A percentile compares a stretch with the other conserved stretches of the same genome.
phyloP scores from a whole-genome alignment of 148 eudicot genomes.

The Heliamphora exappendiculata region DNA sequence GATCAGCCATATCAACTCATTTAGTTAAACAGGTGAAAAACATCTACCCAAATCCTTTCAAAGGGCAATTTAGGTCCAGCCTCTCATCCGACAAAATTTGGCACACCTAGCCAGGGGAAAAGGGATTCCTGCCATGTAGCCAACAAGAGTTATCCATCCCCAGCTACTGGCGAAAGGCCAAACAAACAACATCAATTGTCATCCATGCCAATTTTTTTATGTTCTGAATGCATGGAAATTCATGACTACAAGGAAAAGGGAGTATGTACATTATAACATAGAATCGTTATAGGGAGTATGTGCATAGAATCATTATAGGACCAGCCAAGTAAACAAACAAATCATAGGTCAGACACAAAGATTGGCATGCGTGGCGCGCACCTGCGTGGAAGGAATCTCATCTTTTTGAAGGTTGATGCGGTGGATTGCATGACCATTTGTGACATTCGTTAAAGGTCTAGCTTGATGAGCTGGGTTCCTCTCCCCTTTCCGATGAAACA shows the following conservation, averaged over 20 bases:
- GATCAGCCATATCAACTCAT: neutral
- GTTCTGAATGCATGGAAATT: neutral
- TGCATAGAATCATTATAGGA: neutral
- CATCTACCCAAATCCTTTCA: neutral
- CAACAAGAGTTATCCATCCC: neutral
- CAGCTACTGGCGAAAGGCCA: neutral
- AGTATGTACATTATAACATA: neutral
- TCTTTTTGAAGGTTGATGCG: slow-evolving; percentile 51
- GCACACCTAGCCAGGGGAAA: neutral
- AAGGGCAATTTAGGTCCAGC: neutral
- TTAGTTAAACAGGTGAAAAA: neutral
- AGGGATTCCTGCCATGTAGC: neutral
- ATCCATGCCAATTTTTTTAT: neutral
- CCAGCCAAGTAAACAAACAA: neutral
- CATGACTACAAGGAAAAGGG: neutral
- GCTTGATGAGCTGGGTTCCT: slow-evolving; percentile 48
- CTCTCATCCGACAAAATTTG: neutral
- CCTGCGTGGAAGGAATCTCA: slow-evolving; percentile 74
- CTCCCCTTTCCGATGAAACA: slow-evolving; percentile 50
- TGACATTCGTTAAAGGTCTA: slow-evolving; percentile 53
- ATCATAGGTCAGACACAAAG: neutral
- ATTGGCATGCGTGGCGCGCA: slow-evolving; percentile 35
- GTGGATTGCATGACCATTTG: slow-evolving; percentile 32
- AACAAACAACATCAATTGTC: neutral
- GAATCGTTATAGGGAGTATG: neutral